Percentiles rank a stretch among this genome's conserved stretches.
Evolutionary conservation across 2,329 filamentous ascomycete species (phyloP).

Genomic region (Epichloe baconii): DNA sequence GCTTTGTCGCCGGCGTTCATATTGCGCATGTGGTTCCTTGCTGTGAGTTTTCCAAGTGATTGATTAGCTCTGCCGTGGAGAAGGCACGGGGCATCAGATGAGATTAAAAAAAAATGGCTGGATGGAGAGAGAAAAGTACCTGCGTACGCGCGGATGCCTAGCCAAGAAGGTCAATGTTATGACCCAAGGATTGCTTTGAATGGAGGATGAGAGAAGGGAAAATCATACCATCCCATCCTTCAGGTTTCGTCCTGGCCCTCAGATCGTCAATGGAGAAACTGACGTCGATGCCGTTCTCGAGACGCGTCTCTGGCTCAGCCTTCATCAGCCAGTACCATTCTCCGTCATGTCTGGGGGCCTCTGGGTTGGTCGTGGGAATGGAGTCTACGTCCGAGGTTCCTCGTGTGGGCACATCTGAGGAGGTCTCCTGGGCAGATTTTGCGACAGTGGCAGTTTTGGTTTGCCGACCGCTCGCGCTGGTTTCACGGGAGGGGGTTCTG

Average conservation of each 20-base stretch:
- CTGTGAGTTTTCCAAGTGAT: slow-evolving; percentile 20
- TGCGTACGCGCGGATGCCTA: slow-evolving; percentile 37
- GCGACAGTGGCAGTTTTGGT: background rate
- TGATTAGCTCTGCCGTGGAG: background rate
- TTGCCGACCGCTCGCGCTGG: background rate
- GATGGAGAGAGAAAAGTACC: slow-evolving; percentile 17
- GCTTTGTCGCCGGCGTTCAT: slow-evolving; percentile 89
- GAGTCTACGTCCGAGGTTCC: slow-evolving; percentile 19
- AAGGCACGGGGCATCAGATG: too few species aligned
- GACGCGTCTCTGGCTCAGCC: slow-evolving; percentile 73
- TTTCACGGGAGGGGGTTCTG: background rate
- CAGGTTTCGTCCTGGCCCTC: slow-evolving; percentile 55
- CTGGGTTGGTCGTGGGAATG: slow-evolving; percentile 24
- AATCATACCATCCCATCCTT: slow-evolving; percentile 75
- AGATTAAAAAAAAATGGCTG: too few species aligned
- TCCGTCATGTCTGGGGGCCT: slow-evolving; percentile 26
- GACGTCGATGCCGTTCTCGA: slow-evolving; percentile 79
- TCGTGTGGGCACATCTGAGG: slow-evolving; percentile 9
- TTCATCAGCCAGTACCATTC: slow-evolving; percentile 68
- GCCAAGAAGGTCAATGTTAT: background rate
- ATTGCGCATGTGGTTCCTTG: slow-evolving; percentile 75
- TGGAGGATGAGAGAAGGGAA: slow-evolving; percentile 8
- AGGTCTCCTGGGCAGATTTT: background rate
- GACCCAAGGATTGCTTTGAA: background rate
- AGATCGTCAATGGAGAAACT: slow-evolving; percentile 93